Conservation (phyloP, 306 rosid genomes). For the Rosa multiflora region DNA sequence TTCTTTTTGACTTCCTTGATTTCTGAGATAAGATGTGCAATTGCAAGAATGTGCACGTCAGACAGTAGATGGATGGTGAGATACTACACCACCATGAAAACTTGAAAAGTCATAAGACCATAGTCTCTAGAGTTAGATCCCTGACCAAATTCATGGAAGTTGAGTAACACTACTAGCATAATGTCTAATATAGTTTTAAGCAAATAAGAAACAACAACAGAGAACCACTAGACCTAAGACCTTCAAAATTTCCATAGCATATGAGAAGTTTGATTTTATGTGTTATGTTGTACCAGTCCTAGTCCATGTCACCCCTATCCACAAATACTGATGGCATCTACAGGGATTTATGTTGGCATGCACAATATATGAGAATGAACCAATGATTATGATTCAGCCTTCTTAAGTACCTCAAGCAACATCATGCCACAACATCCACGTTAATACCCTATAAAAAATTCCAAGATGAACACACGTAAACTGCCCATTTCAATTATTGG, state of each 20-base stretch:
- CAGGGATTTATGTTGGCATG: not conserved
- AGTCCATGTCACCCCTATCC: conserved; percentile 2
- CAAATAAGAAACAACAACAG: not conserved
- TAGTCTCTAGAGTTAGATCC: conserved; percentile 10
- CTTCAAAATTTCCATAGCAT: not conserved
- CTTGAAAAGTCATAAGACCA: conserved; percentile 8
- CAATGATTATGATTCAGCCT: not conserved
- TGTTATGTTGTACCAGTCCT: not conserved
- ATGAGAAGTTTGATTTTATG: not conserved
- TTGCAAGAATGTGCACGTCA: not conserved
- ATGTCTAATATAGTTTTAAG: not conserved
- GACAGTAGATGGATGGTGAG: not conserved
- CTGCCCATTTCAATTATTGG: not conserved
- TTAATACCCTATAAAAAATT: not conserved
- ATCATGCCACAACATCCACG: not conserved
- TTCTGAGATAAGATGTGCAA: conserved; percentile 46
- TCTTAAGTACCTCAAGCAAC: not conserved
- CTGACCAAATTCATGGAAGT: not conserved
- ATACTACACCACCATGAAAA: not conserved
- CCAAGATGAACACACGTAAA: not conserved
- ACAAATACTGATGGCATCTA: not conserved
- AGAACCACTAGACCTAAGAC: conserved; percentile 14
- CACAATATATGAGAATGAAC: not conserved
- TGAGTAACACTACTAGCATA: not conserved
- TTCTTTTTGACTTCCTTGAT: conserved; percentile 79